A percentile compares a stretch with the other conserved stretches of the same genome.
Evolutionary conservation across 768 basidiomycete genomes (phyloP).

Genomic region (Mycena rebaudengoi): DNA sequence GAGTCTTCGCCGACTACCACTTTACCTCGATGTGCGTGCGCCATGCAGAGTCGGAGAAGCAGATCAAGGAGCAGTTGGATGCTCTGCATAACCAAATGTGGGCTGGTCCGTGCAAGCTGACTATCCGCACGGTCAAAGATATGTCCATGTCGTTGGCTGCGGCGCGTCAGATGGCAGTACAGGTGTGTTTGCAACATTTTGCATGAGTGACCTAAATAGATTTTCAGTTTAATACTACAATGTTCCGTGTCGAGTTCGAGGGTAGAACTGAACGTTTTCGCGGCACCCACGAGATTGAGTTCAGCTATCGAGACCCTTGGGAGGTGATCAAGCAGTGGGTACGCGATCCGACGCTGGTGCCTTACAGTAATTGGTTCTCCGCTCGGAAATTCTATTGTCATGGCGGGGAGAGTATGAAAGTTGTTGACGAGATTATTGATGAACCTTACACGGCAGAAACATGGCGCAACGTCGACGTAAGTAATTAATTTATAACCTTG

Average conservation of each 20-base stretch:
- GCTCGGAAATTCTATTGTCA: background rate
- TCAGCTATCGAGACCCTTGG: background rate
- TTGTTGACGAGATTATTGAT: background rate
- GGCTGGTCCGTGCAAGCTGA: background rate
- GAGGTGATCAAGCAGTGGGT: background rate
- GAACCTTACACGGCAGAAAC: background rate
- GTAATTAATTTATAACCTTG: background rate
- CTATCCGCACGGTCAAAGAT: background rate
- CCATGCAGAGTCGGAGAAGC: background rate
- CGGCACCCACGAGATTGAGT: background rate
- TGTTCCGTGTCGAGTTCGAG: background rate
- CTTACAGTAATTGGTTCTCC: background rate
- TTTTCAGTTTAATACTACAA: background rate
- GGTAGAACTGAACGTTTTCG: background rate
- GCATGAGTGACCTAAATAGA: background rate
- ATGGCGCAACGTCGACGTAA: background rate
- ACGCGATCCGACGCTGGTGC: background rate
- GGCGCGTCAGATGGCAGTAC: slow-evolving; percentile 7
- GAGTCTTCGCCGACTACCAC: slow-evolving; percentile 19
- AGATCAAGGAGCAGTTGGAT: slow-evolving; percentile 4
- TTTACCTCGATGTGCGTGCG: slow-evolving; percentile 11
- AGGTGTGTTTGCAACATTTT: background rate
- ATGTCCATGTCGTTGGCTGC: background rate
- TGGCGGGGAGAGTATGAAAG: background rate
- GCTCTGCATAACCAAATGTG: background rate